A percentile compares a stretch with the other conserved stretches of the same genome.
phyloP scores from a whole-genome alignment of 2,329 filamentous ascomycete genomes.

The Talaromyces amestolkiae region DNA sequence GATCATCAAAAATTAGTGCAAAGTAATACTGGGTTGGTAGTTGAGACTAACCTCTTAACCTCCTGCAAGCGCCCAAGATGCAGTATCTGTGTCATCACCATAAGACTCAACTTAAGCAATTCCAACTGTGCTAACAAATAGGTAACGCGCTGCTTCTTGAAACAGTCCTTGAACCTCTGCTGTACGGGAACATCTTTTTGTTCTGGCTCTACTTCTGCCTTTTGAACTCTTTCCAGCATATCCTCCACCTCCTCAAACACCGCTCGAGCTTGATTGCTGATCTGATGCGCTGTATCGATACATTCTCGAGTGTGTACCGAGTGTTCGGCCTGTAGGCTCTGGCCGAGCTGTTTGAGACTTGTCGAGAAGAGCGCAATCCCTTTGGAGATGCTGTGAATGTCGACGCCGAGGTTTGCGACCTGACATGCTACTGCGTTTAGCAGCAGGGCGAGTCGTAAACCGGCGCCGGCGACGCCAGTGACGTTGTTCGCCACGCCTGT shows the following conservation, averaged over 20 bases:
- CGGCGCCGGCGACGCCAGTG: constrained; percentile 29
- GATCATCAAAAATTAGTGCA: background rate
- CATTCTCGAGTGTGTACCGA: constrained; percentile 35
- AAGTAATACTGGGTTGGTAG: background rate
- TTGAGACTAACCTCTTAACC: constrained; percentile 23
- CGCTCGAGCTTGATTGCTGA: constrained; percentile 38
- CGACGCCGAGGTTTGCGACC: constrained; percentile 38
- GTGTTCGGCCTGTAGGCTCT: constrained; percentile 32
- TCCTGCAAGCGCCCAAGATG: constrained; percentile 38
- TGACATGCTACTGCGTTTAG: constrained; percentile 44
- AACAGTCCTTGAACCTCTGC: constrained; percentile 42
- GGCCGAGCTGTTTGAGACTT: constrained; percentile 39
- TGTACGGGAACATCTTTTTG: constrained; percentile 28
- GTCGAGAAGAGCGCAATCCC: constrained; percentile 41
- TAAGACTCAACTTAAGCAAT: constrained; percentile 41
- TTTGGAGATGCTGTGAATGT: constrained; percentile 44
- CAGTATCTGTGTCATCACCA: constrained; percentile 40
- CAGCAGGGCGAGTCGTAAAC: constrained; percentile 42
- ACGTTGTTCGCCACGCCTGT: constrained; percentile 21
- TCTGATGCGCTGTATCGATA: constrained; percentile 37
- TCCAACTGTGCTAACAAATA: constrained; percentile 45
- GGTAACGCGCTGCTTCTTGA: constrained; percentile 42
- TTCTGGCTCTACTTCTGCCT: constrained; percentile 25
- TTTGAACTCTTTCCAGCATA: constrained; percentile 40
- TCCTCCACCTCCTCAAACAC: constrained; percentile 44